phyloP scores from a whole-genome alignment of 441 rosid genomes.

The Gossypium davidsonii region DNA sequence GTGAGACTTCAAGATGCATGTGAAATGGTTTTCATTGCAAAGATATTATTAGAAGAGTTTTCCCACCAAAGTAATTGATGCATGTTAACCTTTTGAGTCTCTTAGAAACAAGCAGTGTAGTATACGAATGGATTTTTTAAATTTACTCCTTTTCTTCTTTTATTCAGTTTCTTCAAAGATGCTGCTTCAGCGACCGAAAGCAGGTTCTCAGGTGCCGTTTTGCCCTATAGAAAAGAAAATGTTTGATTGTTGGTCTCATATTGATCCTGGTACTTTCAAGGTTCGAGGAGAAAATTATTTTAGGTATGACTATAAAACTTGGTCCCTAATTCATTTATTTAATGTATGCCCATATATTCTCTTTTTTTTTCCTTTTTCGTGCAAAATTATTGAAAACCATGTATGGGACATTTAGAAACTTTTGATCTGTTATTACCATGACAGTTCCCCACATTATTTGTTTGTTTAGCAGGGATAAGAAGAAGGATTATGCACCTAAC shows the following conservation, averaged over 20 bases:
- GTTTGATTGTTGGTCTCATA: constrained; percentile 76
- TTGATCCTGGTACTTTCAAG: constrained; percentile 67
- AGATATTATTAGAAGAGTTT: background rate
- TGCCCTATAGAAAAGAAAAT: constrained; percentile 78
- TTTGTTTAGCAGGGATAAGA: constrained; percentile 64
- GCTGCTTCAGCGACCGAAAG: constrained; percentile 65
- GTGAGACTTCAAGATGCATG: background rate
- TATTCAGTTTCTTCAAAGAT: constrained; percentile 67
- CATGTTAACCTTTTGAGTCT: background rate
- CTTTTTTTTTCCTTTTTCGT: background rate
- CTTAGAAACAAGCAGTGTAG: background rate
- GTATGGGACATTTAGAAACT: background rate
- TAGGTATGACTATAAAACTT: constrained; percentile 36
- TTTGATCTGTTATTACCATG: background rate
- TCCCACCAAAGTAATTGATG: background rate
- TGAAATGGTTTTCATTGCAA: background rate
- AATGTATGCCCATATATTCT: background rate
- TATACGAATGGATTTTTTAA: background rate
- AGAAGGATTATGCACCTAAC: constrained; percentile 64
- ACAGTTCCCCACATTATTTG: background rate
- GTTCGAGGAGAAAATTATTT: constrained; percentile 67
- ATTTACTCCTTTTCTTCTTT: constrained; percentile 17
- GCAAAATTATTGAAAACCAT: background rate
- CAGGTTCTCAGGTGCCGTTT: constrained; percentile 87
- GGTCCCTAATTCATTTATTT: background rate